Percentiles rank a stretch among this genome's conserved stretches.
Conservation (phyloP, 805 yeast genomes). For the Ogataea trehaloabstinens region DNA sequence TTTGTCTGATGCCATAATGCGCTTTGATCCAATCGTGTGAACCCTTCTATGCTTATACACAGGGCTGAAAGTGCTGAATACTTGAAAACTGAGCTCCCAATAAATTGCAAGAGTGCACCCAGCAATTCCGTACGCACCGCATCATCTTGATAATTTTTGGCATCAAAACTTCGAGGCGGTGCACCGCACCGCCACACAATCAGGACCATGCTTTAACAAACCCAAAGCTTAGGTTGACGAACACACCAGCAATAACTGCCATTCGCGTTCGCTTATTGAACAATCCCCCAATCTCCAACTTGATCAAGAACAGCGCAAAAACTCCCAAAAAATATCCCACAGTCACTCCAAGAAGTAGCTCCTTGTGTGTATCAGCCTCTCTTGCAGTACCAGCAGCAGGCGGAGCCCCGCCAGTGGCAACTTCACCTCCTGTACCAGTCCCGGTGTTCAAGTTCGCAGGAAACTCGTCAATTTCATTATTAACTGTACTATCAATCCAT, state of each 20-base stretch:
- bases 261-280: conserved; percentile 62
- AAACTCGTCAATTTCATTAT: conserved; percentile 47
- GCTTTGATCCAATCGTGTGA: too few relatives aligned
- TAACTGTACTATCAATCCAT: conserved; percentile 81
- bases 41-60: too few relatives aligned
- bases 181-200: too few relatives aligned
- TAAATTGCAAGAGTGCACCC: too few relatives aligned
- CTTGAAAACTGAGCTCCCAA: too few relatives aligned
- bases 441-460: conserved; percentile 31
- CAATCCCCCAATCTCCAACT: conserved; percentile 51
- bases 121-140: too few relatives aligned
- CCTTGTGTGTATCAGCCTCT: conserved; percentile 48
- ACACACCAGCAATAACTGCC: conserved; percentile 70
- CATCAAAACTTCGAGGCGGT: too few relatives aligned
- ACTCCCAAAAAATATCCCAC: conserved; percentile 79
- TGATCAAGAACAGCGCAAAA: conserved; percentile 59
- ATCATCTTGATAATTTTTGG: too few relatives aligned
- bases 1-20: conserved; percentile 1
- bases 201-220: conserved; percentile 47
- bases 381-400: conserved; percentile 34
- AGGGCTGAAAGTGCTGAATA: too few relatives aligned
- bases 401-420: conserved; percentile 20
- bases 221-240: conserved; percentile 68
- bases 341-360: conserved; percentile 64
- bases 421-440: conserved; percentile 5